Evolutionary conservation across 495 filamentous ascomycete genomes (phyloP).

Genomic region (Talaromyces thailandensis): DNA sequence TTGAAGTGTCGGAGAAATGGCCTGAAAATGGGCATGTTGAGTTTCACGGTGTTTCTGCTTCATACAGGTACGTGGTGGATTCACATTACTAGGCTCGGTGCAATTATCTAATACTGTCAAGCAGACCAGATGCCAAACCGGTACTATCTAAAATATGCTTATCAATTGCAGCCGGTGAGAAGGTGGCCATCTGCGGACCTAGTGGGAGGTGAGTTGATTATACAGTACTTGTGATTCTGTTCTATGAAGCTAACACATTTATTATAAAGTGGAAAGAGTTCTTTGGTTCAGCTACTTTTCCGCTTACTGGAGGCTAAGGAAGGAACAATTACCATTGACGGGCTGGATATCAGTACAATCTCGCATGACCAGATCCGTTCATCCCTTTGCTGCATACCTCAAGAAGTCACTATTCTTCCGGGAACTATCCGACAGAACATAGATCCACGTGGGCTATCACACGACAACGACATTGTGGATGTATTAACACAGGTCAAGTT

Average conservation of each 20-base stretch:
- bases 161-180: slow-evolving; percentile 17
- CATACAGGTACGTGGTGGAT: slow-evolving; percentile 9
- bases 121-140: no score
- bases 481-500: slow-evolving; percentile 15
- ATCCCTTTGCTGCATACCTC: slow-evolving; percentile 22
- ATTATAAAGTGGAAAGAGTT: slow-evolving; percentile 27
- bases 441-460: slow-evolving; percentile 13
- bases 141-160: slow-evolving; percentile 19
- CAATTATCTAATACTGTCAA: slow-evolving; percentile 12
- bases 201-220: slow-evolving; percentile 21
- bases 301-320: slow-evolving; percentile 23
- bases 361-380: slow-evolving; percentile 11
- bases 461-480: slow-evolving; percentile 10
- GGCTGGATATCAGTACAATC: slow-evolving; percentile 24
- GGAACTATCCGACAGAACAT: slow-evolving; percentile 24
- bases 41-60: slow-evolving; percentile 14
- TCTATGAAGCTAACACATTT: slow-evolving; percentile 1
- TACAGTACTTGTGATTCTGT: neutral
- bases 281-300: slow-evolving; percentile 25
- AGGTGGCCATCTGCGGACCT: slow-evolving; percentile 25
- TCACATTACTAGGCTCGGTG: slow-evolving; percentile 3
- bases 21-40: slow-evolving; percentile 18
- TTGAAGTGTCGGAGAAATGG: slow-evolving; percentile 19
- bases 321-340: slow-evolving; percentile 36
- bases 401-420: slow-evolving; percentile 21